Evolutionary conservation across 2,329 filamentous ascomycete genomes (phyloP).

Genomic region (Paraconiothyrium brasiliense): DNA sequence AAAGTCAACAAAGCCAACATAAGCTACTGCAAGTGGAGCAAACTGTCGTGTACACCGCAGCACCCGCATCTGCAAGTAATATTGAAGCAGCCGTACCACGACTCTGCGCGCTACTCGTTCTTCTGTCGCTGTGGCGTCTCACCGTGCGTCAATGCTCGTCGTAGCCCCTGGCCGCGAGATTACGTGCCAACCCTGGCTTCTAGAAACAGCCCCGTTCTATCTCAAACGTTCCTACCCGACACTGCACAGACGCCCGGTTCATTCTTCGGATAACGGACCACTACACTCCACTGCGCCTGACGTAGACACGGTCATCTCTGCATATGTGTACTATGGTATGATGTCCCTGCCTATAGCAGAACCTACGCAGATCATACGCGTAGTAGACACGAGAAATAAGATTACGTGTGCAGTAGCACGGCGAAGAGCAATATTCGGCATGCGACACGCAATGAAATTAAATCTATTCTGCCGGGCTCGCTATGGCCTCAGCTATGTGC

Average conservation of each 20-base stretch:
- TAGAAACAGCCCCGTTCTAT: conserved; percentile 11
- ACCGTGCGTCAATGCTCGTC: conserved; percentile 13
- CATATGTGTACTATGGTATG: neutral
- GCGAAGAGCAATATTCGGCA: neutral
- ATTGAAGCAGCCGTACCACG: neutral
- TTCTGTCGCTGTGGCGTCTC: conserved; percentile 18
- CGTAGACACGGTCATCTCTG: neutral
- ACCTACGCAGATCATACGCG: neutral
- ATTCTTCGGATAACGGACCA: neutral
- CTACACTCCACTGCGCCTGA: neutral
- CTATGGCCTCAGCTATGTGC: conserved; percentile 11
- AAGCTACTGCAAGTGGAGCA: conserved; percentile 12
- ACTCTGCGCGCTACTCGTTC: neutral
- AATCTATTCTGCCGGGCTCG: conserved; percentile 17
- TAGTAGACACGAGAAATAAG: too few relatives aligned
- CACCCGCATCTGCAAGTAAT: neutral
- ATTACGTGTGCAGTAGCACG: neutral
- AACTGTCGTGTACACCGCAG: conserved; percentile 9
- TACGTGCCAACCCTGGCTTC: conserved; percentile 19
- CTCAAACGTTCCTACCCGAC: conserved; percentile 13
- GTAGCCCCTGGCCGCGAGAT: conserved; percentile 19
- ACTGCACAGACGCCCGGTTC: neutral
- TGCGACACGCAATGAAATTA: conserved; percentile 10
- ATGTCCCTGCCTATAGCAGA: neutral
- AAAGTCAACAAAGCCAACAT: conserved; percentile 11